phyloP scores from a whole-genome alignment of 164 flowering plant species.

The Liquidambar formosana region DNA sequence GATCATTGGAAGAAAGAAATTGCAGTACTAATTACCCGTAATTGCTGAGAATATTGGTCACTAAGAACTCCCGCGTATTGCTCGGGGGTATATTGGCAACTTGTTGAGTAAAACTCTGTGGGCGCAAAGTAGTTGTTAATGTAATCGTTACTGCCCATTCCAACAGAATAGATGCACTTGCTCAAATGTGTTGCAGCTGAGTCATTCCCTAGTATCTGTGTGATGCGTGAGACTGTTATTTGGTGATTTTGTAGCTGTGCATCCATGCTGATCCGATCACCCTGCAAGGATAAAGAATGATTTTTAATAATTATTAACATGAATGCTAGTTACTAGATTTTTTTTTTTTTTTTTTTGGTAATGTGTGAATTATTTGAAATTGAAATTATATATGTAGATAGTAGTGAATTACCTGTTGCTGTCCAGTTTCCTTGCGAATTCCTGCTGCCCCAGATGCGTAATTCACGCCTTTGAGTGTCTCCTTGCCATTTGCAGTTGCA shows the following conservation, averaged over 20 bases:
- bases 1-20: too few species aligned
- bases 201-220: background rate
- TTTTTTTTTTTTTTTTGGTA: too few species aligned
- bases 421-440: conserved; percentile 39
- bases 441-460: conserved; percentile 45
- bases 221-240: conserved; percentile 3
- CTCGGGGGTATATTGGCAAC: conserved; percentile 16
- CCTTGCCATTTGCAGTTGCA: conserved; percentile 4
- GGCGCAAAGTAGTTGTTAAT: conserved; percentile 41
- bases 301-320: background rate
- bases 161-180: conserved; percentile 30
- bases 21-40: too few species aligned
- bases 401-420: conserved; percentile 22
- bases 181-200: conserved; percentile 6
- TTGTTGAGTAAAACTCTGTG: conserved; percentile 14
- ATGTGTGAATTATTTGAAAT: too few species aligned
- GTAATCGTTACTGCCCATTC: conserved; percentile 41
- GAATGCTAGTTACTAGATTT: too few species aligned
- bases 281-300: conserved; percentile 14
- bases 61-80: conserved; percentile 26
- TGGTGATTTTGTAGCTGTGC: conserved; percentile 23
- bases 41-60: conserved; percentile 16
- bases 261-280: conserved; percentile 12
- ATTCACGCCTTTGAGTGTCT: conserved; percentile 37
- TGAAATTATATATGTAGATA: too few species aligned